Base-by-base conservation (phyloP, 2,329 filamentous ascomycete genomes). In the Tetracladium maxilliforme region DNA sequence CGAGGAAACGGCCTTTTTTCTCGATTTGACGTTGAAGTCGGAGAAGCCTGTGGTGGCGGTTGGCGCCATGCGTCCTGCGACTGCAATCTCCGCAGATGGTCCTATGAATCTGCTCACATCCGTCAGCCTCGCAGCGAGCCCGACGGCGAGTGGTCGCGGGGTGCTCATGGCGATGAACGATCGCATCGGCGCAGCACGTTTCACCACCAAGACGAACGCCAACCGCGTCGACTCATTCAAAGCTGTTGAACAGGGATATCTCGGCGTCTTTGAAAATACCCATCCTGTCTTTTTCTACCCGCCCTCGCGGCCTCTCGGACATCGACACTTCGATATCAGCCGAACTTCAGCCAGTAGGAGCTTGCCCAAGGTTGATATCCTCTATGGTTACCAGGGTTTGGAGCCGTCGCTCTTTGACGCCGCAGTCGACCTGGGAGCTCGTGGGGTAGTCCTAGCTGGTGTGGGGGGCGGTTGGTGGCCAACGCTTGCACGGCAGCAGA, bases 211-310 rank as follows among this genome's bases (percentile, higher is more conserved):
- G 48, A 67, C 60, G 16, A 65, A 73, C 36, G 66, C 69, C 24
- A 74, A 75, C 46, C 55, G 61, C 3, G 51, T 73, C 24, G 70
- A 75, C 38, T 70, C 69, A 6, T 76, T 76, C 55, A 61, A 58
- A 39, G 56, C 61, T 2, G 49, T 49, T 10, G 70, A 76, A 45
- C 54, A 56, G 34, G 65, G 69, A 3, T 59, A 59, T 31, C 50
- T 75, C 1, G 70, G 70, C 18, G 52, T 56, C 29, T 64, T 75
- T 40, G 55, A 70, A 37, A 60, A 68, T 36, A 54, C 68, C 29
- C 51, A 59, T 19, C 67, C 70, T 1, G 58, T 64, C 36, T 75
- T 72, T 51, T 75, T 64, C 52, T 74, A 58, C 36, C 52, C 55
- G 7, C 52, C 69, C 14, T 12, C 23, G 14, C 12, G 16, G 8